Evolutionary conservation across 352 stramenopile species (phyloP).

Genomic region (Globisporangium rhizosaccharum): DNA sequence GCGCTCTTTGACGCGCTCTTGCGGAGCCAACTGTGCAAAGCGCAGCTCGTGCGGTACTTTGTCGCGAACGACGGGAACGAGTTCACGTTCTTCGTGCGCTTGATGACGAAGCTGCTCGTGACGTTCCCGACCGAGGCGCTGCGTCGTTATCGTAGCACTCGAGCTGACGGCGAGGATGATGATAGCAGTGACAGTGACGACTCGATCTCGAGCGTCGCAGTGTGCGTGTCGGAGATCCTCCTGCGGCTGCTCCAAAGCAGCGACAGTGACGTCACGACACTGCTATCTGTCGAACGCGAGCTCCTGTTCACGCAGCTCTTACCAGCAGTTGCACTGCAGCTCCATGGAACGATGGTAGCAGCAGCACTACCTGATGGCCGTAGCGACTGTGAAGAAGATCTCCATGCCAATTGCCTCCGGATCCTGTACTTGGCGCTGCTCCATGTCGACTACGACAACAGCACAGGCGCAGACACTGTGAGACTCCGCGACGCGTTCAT

Average conservation of each 20-base stretch:
- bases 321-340: conserved; percentile 32
- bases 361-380: not conserved
- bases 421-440: conserved; percentile 48
- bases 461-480: conserved; percentile 11
- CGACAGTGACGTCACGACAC: conserved; percentile 23
- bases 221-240: conserved; percentile 38
- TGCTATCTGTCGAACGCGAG: conserved; percentile 40
- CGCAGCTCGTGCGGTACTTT: conserved; percentile 55
- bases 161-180: conserved; percentile 6
- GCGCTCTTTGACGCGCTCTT: conserved; percentile 43
- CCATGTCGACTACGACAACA: conserved; percentile 27
- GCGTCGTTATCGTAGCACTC: not conserved
- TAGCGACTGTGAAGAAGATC: conserved; percentile 14
- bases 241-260: conserved; percentile 40
- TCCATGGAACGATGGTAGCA: not conserved
- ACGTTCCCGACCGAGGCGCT: conserved; percentile 43
- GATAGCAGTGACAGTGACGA: not conserved
- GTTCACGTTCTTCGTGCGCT: conserved; percentile 59
- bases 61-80: conserved; percentile 50
- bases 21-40: conserved; percentile 37
- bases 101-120: conserved; percentile 59
- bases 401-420: conserved; percentile 39
- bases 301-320: conserved; percentile 50
- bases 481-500: conserved; percentile 29
- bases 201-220: conserved; percentile 17